Evolutionary conservation across 2,329 filamentous ascomycete species (phyloP).

Genomic region (Dactylellina parvicollis): DNA sequence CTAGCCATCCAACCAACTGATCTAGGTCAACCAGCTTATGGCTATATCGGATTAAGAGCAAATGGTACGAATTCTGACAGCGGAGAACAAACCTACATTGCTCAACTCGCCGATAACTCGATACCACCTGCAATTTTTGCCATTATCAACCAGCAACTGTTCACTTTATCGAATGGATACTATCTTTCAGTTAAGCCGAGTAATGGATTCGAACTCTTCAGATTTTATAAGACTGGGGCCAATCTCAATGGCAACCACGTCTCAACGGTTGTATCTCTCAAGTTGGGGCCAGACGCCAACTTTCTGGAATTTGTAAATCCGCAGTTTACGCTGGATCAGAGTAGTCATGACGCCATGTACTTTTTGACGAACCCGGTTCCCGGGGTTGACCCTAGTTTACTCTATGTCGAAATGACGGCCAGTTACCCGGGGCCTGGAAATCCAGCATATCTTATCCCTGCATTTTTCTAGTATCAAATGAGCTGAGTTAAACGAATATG

Average conservation of each 20-base stretch:
- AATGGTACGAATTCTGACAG: background rate
- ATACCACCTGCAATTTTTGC: background rate
- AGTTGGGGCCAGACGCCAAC: background rate
- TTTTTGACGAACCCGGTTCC: background rate
- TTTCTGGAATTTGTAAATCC: background rate
- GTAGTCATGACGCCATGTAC: background rate
- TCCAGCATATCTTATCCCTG: background rate
- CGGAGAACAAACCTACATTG: background rate
- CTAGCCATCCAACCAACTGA: background rate
- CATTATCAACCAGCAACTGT: background rate
- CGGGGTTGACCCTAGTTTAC: background rate
- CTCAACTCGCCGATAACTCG: background rate
- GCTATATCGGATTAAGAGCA: background rate
- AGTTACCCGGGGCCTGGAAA: background rate
- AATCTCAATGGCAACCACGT: background rate
- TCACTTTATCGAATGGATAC: background rate
- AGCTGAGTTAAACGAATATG: too few species aligned
- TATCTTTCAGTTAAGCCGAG: background rate
- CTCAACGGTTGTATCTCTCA: background rate
- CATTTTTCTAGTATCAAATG: background rate
- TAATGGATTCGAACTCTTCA: background rate
- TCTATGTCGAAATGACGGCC: background rate
- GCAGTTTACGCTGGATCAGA: background rate
- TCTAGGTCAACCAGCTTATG: background rate
- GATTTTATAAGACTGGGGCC: background rate